phyloP scores from a whole-genome alignment of 2,329 filamentous ascomycete species.

The Xylaria digitata region DNA sequence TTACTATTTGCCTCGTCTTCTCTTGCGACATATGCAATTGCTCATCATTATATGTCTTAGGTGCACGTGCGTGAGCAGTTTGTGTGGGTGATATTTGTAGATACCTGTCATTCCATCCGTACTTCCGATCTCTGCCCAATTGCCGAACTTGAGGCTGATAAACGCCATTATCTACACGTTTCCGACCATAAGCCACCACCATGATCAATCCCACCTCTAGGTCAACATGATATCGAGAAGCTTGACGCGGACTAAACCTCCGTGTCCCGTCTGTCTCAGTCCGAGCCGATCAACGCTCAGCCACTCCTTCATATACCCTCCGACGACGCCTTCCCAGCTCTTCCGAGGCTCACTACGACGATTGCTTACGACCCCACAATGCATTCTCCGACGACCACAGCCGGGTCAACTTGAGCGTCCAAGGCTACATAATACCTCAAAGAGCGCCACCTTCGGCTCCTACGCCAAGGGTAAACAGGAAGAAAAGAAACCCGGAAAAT shows the following conservation, averaged over 20 bases:
- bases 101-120: background rate
- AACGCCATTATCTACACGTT: background rate
- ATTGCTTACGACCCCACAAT: slow-evolving; percentile 44
- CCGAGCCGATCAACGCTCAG: slow-evolving; percentile 33
- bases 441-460: slow-evolving; percentile 38
- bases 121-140: slow-evolving; percentile 12
- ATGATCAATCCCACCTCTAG: slow-evolving; percentile 36
- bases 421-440: slow-evolving; percentile 24
- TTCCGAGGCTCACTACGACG: slow-evolving; percentile 30
- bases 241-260: slow-evolving; percentile 40
- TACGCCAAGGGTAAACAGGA: slow-evolving; percentile 36
- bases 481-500: slow-evolving; percentile 38
- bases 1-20: background rate
- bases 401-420: slow-evolving; percentile 16
- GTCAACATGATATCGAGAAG: slow-evolving; percentile 45
- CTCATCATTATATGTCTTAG: background rate
- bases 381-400: slow-evolving; percentile 35
- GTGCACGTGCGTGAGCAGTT: background rate
- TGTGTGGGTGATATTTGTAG: background rate
- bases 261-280: slow-evolving; percentile 42
- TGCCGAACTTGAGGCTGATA: background rate
- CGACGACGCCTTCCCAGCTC: slow-evolving; percentile 3
- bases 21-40: background rate
- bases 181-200: slow-evolving; percentile 31
- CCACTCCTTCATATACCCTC: slow-evolving; percentile 20